These are phyloP conservation scores for Plasmopara viticola DNA, from an alignment of 352 stramenopile genomes.

Conservation along the genomic window DNA sequence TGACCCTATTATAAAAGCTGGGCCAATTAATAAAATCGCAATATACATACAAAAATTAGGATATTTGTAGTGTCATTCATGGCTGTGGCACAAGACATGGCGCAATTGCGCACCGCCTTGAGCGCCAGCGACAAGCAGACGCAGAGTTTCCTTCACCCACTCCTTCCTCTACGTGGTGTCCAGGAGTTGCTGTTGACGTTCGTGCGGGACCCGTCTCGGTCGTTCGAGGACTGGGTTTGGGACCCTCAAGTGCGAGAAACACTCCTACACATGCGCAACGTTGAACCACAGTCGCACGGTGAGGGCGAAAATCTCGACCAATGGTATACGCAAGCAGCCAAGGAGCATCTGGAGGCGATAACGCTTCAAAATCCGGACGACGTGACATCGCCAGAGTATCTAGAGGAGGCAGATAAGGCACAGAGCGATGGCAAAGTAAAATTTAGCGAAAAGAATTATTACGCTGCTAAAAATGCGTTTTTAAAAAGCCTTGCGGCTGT, in stretches of 20 bases:
- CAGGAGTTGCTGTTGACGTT: conserved; percentile 73
- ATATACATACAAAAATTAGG: no score
- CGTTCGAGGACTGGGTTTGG: conserved; percentile 76
- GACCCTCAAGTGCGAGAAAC: conserved; percentile 54
- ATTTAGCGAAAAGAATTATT: conserved; percentile 56
- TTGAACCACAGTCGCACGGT: conserved; percentile 19
- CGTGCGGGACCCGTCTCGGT: conserved; percentile 41
- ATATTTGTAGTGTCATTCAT: no score
- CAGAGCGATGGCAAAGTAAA: conserved; percentile 60
- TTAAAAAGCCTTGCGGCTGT: conserved; percentile 36
- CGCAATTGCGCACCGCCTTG: conserved; percentile 37
- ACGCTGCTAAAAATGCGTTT: conserved; percentile 67
- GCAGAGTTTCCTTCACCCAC: conserved; percentile 41
- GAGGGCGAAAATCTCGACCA: conserved; percentile 28
- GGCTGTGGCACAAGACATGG: conserved; percentile 16
- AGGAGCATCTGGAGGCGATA: conserved; percentile 15
- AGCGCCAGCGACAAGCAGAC: conserved; percentile 41
- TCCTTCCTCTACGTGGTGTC: conserved; percentile 53
- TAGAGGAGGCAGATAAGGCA: conserved; percentile 35
- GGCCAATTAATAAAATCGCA: no score
- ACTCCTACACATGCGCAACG: conserved; percentile 36
- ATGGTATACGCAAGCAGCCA: conserved; percentile 36
- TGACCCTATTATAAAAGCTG: no score
- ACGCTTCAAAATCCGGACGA: conserved; percentile 19
- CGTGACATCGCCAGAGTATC: conserved; percentile 16